phyloP scores from a whole-genome alignment of 352 stramenopile genomes.

The Pythium pyrilobum region DNA sequence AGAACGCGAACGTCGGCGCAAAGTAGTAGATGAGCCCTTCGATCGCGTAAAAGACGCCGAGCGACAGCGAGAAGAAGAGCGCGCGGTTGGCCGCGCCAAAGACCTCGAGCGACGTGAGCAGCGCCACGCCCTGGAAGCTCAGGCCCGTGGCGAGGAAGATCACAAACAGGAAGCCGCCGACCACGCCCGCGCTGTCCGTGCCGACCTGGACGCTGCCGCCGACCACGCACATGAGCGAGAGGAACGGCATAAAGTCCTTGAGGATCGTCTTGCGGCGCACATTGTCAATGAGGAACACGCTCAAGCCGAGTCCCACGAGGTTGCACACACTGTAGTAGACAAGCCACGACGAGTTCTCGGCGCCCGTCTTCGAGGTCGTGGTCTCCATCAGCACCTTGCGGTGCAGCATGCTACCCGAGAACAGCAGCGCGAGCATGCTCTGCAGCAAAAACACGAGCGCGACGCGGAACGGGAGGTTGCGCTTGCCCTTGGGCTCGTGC shows the following conservation, averaged over 20 bases:
- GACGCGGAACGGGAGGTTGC: conserved; percentile 62
- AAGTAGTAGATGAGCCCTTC: conserved; percentile 54
- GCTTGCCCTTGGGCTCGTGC: conserved; percentile 33
- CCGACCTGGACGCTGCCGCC: conserved; percentile 47
- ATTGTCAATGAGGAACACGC: conserved; percentile 77
- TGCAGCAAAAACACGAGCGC: conserved; percentile 56
- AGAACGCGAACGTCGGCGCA: conserved; percentile 51
- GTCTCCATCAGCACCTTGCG: conserved; percentile 35
- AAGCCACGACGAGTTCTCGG: conserved; percentile 43
- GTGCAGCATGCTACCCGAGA: conserved; percentile 61
- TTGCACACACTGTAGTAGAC: conserved; percentile 47
- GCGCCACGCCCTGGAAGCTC: conserved; percentile 69
- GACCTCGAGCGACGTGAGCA: conserved; percentile 76
- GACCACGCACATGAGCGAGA: conserved; percentile 55
- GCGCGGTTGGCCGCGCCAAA: conserved; percentile 60
- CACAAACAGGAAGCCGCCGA: conserved; percentile 50
- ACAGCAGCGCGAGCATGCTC: conserved; percentile 52
- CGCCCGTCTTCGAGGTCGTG: conserved; percentile 11
- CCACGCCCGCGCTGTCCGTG: conserved; percentile 26
- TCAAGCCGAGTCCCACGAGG: conserved; percentile 51
- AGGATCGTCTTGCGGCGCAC: conserved; percentile 87
- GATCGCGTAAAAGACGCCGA: conserved; percentile 58
- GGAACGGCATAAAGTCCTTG: conserved; percentile 81
- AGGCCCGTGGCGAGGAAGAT: conserved; percentile 61
- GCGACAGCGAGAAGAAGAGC: conserved; percentile 62